Evolutionary conservation across 2,329 filamentous ascomycete species (phyloP).

Genomic region (Cladosporium sp.): DNA sequence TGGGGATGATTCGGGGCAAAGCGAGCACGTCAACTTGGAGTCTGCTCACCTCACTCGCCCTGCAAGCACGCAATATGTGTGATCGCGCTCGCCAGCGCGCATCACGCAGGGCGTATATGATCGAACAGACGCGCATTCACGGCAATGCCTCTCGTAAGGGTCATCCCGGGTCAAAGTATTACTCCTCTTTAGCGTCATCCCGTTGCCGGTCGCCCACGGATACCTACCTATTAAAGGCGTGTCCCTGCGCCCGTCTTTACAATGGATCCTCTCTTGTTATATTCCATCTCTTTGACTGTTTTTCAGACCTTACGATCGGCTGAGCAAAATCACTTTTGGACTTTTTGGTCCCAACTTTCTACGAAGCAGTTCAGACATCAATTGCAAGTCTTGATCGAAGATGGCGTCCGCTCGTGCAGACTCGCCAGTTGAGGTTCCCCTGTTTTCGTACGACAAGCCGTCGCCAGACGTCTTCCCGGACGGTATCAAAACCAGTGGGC

Average conservation of each 20-base stretch:
- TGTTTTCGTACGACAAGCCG: slow-evolving; percentile 24
- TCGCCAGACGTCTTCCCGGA: slow-evolving; percentile 53
- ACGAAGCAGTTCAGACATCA: background rate
- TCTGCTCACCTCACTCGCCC: slow-evolving; percentile 8
- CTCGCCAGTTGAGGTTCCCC: slow-evolving; percentile 14
- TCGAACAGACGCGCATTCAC: background rate
- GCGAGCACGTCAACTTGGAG: slow-evolving; percentile 9
- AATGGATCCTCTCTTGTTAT: background rate
- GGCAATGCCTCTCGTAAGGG: background rate
- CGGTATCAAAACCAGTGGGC: slow-evolving; percentile 63
- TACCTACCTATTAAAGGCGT: background rate
- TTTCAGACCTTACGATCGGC: background rate
- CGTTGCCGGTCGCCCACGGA: background rate
- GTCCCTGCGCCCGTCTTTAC: background rate
- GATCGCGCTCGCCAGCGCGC: slow-evolving; percentile 1
- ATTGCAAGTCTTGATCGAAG: background rate
- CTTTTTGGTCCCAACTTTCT: background rate
- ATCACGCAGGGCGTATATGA: background rate
- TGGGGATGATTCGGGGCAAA: background rate
- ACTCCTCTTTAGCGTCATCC: slow-evolving; percentile 2
- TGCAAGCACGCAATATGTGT: slow-evolving; percentile 8
- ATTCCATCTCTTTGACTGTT: background rate
- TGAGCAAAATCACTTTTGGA: background rate
- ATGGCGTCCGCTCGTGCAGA: slow-evolving; percentile 18
- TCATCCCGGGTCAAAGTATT: background rate